A percentile compares a stretch with the other conserved stretches of the same genome.
These are phyloP conservation scores for Ichthyophthirius multifiliis DNA, from an alignment of 169 alveolate genomes.

Conservation along the genomic window DNA sequence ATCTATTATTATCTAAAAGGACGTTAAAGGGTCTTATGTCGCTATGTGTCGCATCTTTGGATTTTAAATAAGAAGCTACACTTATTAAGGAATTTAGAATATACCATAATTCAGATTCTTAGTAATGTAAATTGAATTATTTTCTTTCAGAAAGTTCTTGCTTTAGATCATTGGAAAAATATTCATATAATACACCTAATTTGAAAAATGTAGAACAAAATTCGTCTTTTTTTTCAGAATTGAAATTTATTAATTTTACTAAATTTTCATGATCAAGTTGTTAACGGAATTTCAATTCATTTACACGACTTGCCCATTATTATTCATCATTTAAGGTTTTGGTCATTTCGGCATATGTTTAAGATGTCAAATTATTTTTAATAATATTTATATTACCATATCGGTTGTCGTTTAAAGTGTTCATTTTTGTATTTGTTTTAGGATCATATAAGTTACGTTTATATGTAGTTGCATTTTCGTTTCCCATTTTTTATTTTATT, in stretches of 20 bases:
- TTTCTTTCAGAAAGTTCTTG: constrained; percentile 1
- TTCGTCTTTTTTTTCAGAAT: constrained; percentile 4
- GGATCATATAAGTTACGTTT: no score
- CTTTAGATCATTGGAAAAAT: background rate
- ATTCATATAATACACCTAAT: constrained; percentile 12
- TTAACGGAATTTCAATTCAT: background rate
- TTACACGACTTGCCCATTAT: background rate
- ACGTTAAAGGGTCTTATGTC: constrained; percentile 14
- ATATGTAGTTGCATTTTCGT: no score
- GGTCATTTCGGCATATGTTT: background rate
- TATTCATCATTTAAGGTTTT: constrained; percentile 5
- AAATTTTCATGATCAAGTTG: background rate
- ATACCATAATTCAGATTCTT: constrained; percentile 16
- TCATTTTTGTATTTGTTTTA: no score
- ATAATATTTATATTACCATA: no score
- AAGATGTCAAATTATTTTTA: no score
- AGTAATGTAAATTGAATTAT: background rate
- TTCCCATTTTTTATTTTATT: no score
- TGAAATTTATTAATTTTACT: background rate
- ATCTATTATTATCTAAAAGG: background rate
- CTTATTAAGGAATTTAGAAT: background rate
- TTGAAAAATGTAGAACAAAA: constrained; percentile 2
- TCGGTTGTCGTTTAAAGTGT: no score
- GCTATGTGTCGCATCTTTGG: background rate
- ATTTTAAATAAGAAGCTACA: background rate